These are phyloP conservation scores for Oidiodendron maius DNA, from an alignment of 495 filamentous ascomycete genomes.

Conservation along the genomic window DNA sequence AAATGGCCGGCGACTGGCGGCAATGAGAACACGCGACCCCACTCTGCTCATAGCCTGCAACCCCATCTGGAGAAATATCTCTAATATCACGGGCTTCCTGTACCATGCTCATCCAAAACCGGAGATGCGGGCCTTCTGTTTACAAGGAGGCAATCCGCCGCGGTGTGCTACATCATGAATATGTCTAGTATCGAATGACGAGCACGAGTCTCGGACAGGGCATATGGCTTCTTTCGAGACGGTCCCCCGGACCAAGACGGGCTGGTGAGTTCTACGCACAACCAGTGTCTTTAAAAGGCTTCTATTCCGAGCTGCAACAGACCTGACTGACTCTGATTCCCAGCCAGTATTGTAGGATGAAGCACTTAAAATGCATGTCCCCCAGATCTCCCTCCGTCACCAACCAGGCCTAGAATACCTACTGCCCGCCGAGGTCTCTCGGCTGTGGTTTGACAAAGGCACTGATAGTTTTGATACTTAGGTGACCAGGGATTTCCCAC, in stretches of 20 bases:
- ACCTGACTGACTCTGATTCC: neutral
- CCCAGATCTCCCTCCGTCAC: neutral
- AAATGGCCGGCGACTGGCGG: no score
- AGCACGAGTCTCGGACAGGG: no score
- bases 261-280: conserved; percentile 13
- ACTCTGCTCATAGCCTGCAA: no score
- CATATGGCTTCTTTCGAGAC: no score
- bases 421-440: no score
- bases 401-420: no score
- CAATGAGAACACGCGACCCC: no score
- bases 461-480: neutral
- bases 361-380: conserved; percentile 17
- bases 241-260: conserved; percentile 14
- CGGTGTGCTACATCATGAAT: neutral
- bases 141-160: neutral
- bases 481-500: conserved; percentile 17
- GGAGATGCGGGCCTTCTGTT: no score
- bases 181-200: no score
- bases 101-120: no score
- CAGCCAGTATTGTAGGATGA: conserved; percentile 16
- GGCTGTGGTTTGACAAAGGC: neutral
- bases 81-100: no score
- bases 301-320: neutral
- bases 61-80: no score
- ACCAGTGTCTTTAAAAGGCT: neutral